phyloP scores from a whole-genome alignment of 228 moss, liverwort and hornwort genomes.

The Sphagnum fallax region DNA sequence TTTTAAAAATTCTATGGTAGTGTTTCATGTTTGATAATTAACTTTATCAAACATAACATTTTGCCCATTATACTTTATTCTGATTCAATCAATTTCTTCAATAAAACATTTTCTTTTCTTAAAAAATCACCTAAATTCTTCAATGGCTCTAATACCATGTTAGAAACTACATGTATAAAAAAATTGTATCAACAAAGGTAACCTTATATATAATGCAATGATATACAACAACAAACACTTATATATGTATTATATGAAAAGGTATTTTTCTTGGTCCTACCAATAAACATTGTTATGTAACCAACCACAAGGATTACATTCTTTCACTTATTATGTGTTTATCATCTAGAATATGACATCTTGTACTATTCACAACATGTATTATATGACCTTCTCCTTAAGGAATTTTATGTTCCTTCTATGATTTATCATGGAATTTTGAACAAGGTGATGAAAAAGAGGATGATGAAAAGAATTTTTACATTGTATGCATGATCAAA shows the following conservation, averaged over 20 bases:
- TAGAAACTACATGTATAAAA: neutral
- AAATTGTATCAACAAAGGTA: neutral
- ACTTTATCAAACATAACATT: too few species aligned
- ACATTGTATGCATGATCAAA: too few species aligned
- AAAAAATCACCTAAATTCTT: too few species aligned
- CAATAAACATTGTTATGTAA: neutral
- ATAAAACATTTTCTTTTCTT: too few species aligned
- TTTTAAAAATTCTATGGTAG: neutral
- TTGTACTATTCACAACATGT: neutral
- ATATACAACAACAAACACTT: neutral
- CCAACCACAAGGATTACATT: neutral
- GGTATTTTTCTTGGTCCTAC: neutral
- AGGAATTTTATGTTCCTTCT: too few species aligned
- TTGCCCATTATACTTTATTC: too few species aligned
- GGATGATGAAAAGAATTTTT: too few species aligned
- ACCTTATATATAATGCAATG: neutral
- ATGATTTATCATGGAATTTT: too few species aligned
- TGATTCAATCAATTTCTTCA: too few species aligned
- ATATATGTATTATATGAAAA: neutral
- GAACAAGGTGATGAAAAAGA: too few species aligned
- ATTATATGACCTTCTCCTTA: too few species aligned
- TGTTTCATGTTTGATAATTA: too few species aligned
- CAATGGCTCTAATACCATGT: neutral
- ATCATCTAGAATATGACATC: neutral
- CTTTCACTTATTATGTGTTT: neutral